Evolutionary conservation across 2,329 filamentous ascomycete genomes (phyloP).

Genomic region (Botrytis deweyae): DNA sequence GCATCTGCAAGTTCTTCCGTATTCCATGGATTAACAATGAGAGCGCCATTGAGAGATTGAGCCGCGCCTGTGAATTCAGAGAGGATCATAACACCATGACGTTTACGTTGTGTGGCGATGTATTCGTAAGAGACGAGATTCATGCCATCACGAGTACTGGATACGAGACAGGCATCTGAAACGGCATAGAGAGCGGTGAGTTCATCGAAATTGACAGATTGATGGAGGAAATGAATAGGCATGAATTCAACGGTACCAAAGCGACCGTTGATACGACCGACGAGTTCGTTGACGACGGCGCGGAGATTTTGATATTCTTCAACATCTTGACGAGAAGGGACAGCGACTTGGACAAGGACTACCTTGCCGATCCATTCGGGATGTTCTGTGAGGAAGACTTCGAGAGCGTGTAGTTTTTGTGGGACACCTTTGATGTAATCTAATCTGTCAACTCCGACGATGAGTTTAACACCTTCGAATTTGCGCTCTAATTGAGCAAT

Average conservation of each 20-base stretch:
- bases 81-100: conserved; percentile 90
- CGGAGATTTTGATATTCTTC: conserved; percentile 97
- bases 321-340: conserved; percentile 91
- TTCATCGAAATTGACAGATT: conserved; percentile 92
- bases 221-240: conserved; percentile 98
- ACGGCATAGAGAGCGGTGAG: conserved; percentile 90
- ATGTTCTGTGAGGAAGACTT: conserved; percentile 95
- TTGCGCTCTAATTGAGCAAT: conserved; percentile 83
- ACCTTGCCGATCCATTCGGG: conserved; percentile 98
- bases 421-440: conserved; percentile 99
- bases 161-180: conserved; percentile 88
- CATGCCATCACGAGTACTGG: conserved; percentile 97
- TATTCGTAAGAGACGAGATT: conserved; percentile 98
- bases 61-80: conserved; percentile 96
- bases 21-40: conserved; percentile 98
- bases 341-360: conserved; percentile 91
- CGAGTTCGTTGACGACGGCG: conserved; percentile 93
- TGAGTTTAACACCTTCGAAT: conserved; percentile 93
- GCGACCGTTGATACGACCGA: conserved; percentile 94
- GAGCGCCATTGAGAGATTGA: conserved; percentile 86
- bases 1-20: conserved; percentile 92
- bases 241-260: conserved; percentile 98
- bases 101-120: conserved; percentile 87
- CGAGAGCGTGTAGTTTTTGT: conserved; percentile 93
- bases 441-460: conserved; percentile 92